Conservation (phyloP, 495 filamentous ascomycete genomes). For the Rhypophila decipiens region DNA sequence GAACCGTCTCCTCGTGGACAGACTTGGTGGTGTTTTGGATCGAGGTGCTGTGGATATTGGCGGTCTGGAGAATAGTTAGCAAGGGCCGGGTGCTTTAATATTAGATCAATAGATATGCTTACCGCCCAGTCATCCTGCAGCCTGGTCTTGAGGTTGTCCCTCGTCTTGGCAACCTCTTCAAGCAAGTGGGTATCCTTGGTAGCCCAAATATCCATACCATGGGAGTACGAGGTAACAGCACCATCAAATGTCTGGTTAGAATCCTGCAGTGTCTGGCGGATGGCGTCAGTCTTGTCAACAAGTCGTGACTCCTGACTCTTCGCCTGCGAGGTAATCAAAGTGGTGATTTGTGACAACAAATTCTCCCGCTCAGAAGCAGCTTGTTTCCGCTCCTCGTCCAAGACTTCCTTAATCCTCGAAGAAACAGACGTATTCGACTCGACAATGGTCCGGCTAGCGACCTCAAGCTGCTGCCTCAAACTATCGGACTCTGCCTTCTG, state of each 20-base stretch:
- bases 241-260: constrained; percentile 58
- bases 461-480: constrained; percentile 61
- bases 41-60: constrained; percentile 70
- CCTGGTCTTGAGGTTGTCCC: constrained; percentile 69
- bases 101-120: constrained; percentile 29
- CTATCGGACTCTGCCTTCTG: constrained; percentile 73
- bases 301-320: constrained; percentile 70
- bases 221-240: constrained; percentile 56
- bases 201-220: constrained; percentile 71
- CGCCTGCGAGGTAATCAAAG: constrained; percentile 65
- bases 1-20: constrained; percentile 86
- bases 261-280: constrained; percentile 57
- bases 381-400: constrained; percentile 69
- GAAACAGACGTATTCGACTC: constrained; percentile 61
- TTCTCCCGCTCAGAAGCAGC: constrained; percentile 67
- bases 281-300: constrained; percentile 48
- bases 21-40: constrained; percentile 78
- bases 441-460: constrained; percentile 58
- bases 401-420: constrained; percentile 57
- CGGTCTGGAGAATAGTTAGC: constrained; percentile 45
- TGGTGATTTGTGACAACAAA: constrained; percentile 69
- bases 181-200: constrained; percentile 61
- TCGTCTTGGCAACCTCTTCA: constrained; percentile 61
- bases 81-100: no score
- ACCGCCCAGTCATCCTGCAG: constrained; percentile 87